A percentile compares a stretch with the other conserved stretches of the same genome.
Conservation (phyloP, 129 eudicot species). For the Heracleum sosnowskyi region DNA sequence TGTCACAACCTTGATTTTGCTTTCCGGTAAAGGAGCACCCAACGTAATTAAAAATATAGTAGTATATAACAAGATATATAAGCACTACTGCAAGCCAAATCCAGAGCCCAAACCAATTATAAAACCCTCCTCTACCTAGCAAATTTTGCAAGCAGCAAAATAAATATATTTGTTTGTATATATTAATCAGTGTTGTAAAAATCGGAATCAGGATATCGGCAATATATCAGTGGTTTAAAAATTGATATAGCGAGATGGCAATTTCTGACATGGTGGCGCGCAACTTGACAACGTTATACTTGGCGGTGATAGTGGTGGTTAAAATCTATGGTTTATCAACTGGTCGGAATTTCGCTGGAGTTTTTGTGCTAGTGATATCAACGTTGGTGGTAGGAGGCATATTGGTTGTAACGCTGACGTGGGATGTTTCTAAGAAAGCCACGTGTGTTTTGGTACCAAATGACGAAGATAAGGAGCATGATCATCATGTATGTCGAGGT, state of each 20-base stretch:
- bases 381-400: constrained; percentile 49
- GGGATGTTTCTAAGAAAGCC: constrained; percentile 82
- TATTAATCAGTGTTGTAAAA: not conserved
- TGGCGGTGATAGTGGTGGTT: constrained; percentile 56
- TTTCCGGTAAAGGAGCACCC: not conserved
- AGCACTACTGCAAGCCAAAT: not conserved
- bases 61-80: not conserved
- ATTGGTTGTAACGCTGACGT: constrained; percentile 44
- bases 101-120: not conserved
- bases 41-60: not conserved
- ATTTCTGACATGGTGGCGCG: constrained; percentile 60
- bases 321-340: constrained; percentile 51
- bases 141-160: not conserved
- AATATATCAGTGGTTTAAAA: too few species aligned
- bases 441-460: constrained; percentile 28
- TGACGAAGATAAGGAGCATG: constrained; percentile 15
- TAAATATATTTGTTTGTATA: too few species aligned
- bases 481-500: constrained; percentile 54
- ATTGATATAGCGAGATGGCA: constrained; percentile 29
- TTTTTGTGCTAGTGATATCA: constrained; percentile 42
- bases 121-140: too few species aligned
- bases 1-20: not conserved
- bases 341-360: constrained; percentile 55
- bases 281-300: constrained; percentile 51
- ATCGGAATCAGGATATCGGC: not conserved